These are phyloP conservation scores for Tolypocladium endophyticum DNA, from an alignment of 2,329 filamentous ascomycete genomes.

Conservation along the genomic window DNA sequence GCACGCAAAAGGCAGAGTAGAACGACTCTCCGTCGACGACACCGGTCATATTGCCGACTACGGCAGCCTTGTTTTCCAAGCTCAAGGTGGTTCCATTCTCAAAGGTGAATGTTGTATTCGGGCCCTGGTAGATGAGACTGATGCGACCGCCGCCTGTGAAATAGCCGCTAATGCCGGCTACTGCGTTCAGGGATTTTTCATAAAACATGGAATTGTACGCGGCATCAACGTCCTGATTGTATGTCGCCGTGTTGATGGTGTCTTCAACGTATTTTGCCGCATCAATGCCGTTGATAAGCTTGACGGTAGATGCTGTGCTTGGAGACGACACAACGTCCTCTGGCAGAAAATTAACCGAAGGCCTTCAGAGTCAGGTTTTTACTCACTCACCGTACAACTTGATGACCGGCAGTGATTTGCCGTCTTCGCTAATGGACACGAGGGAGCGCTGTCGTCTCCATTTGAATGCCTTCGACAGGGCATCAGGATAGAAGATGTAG, in stretches of 20 bases:
- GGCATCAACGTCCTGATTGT: conserved; percentile 14
- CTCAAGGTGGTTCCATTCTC: conserved; percentile 22
- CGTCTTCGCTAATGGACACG: conserved; percentile 25
- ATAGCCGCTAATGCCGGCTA: conserved; percentile 12
- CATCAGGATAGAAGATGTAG: conserved; percentile 24
- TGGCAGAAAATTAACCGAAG: background rate
- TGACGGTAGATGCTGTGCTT: conserved; percentile 12
- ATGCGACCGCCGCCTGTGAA: conserved; percentile 20
- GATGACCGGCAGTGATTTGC: conserved; percentile 8
- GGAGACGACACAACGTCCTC: conserved; percentile 10
- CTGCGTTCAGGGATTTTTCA: conserved; percentile 9
- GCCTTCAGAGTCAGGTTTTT: background rate
- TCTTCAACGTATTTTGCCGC: conserved; percentile 12
- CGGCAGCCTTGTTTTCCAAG: conserved; percentile 18
- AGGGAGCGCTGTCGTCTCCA: conserved; percentile 20
- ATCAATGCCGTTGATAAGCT: conserved; percentile 15
- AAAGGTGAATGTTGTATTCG: conserved; percentile 24
- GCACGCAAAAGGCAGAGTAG: conserved; percentile 22
- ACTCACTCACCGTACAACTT: conserved; percentile 9
- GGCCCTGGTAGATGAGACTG: conserved; percentile 16
- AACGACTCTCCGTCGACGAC: conserved; percentile 21
- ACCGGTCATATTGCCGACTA: conserved; percentile 16
- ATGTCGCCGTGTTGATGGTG: conserved; percentile 7
- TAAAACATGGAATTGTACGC: conserved; percentile 29
- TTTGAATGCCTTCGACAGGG: conserved; percentile 4